Conservation (phyloP, 352 stramenopile species). For the Saprolegnia diclina region DNA sequence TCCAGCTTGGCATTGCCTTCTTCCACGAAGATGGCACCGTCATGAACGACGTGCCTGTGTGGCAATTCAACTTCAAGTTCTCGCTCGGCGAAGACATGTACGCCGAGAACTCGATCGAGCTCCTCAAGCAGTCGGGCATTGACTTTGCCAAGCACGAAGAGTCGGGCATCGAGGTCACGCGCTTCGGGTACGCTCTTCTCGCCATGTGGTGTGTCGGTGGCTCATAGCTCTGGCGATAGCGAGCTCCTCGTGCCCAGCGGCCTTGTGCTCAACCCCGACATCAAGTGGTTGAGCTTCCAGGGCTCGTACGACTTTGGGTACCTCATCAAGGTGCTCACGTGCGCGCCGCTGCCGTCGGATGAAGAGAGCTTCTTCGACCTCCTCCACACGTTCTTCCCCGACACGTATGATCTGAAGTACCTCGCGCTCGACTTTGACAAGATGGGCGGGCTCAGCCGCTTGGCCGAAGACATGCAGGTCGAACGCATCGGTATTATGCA, state of each 20-base stretch:
- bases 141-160: slow-evolving; percentile 96
- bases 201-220: neutral
- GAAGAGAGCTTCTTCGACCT: slow-evolving; percentile 96
- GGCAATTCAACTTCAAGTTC: slow-evolving; percentile 99
- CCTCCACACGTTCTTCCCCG: slow-evolving; percentile 97
- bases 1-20: slow-evolving; percentile 97
- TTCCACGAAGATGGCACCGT: slow-evolving; percentile 94
- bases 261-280: slow-evolving; percentile 96
- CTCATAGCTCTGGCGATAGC: slow-evolving; percentile 15
- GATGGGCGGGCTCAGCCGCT: slow-evolving; percentile 94
- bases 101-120: slow-evolving; percentile 98
- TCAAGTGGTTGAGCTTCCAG: slow-evolving; percentile 99
- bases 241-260: slow-evolving; percentile 97
- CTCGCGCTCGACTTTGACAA: slow-evolving; percentile 97
- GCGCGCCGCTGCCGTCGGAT: slow-evolving; percentile 79
- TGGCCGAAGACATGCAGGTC: slow-evolving; percentile 95
- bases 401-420: slow-evolving; percentile 99
- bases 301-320: slow-evolving; percentile 99
- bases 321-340: slow-evolving; percentile 95
- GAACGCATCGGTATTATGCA: slow-evolving; percentile 98
- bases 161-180: slow-evolving; percentile 93
- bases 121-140: slow-evolving; percentile 97
- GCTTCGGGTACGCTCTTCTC: slow-evolving; percentile 76
- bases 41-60: slow-evolving; percentile 93
- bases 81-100: slow-evolving; percentile 98